These are phyloP conservation scores for Ustilago tritici DNA, from an alignment of 1,284 basidiomycete genomes.

Conservation along the genomic window DNA sequence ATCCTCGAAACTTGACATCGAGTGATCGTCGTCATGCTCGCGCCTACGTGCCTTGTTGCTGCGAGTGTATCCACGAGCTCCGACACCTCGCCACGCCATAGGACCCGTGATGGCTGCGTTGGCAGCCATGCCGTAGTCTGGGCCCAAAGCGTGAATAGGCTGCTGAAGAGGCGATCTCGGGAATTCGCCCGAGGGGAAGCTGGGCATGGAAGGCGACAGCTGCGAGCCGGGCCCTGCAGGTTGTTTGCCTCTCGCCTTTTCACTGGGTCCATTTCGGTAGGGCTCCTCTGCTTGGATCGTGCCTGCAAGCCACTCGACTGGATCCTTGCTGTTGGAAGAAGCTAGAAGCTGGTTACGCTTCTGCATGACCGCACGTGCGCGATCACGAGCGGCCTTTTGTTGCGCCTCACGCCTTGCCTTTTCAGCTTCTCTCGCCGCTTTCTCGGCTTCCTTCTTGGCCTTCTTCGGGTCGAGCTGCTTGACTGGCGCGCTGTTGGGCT, in stretches of 20 bases:
- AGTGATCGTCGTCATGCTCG: conserved; percentile 57
- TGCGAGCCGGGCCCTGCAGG: conserved; percentile 45
- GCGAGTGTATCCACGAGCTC: conserved; percentile 36
- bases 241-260: conserved; percentile 63
- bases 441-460: conserved; percentile 89
- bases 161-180: conserved; percentile 42
- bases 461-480: conserved; percentile 80
- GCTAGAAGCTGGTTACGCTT: conserved; percentile 75
- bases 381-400: conserved; percentile 79
- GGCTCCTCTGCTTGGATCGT: conserved; percentile 35
- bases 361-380: conserved; percentile 93
- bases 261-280: conserved; percentile 45
- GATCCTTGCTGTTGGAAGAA: conserved; percentile 55
- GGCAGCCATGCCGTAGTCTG: conserved; percentile 35
- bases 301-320: conserved; percentile 63
- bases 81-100: conserved; percentile 53
- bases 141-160: conserved; percentile 34
- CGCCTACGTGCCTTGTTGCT: conserved; percentile 48
- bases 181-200: conserved; percentile 43
- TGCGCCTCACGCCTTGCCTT: conserved; percentile 84
- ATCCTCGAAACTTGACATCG: conserved; percentile 57
- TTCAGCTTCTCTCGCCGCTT: conserved; percentile 83
- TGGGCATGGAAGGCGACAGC: conserved; percentile 47
- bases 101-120: conserved; percentile 36
- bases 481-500: conserved; percentile 69